A percentile compares a stretch with the other conserved stretches of the same genome.
Conservation (phyloP, 2,329 filamentous ascomycete genomes). For the Fusarium ramigenum region DNA sequence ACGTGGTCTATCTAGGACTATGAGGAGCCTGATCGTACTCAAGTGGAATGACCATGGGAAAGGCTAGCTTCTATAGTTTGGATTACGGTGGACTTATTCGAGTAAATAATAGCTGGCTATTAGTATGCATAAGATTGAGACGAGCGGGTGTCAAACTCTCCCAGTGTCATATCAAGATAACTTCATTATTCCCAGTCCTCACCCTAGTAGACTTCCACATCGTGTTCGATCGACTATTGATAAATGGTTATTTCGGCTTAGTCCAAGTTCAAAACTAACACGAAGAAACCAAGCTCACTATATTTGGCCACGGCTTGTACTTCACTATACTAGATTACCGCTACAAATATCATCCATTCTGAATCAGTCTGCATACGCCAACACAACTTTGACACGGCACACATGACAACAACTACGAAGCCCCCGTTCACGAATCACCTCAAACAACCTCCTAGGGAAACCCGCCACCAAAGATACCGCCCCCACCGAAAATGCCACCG, state of each 20-base stretch:
- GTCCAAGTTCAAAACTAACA: too few species aligned
- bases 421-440: background rate
- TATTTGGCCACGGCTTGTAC: accelerated
- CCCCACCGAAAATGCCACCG: background rate
- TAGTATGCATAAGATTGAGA: background rate
- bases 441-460: background rate
- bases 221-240: too few species aligned
- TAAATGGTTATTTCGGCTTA: too few species aligned
- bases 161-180: background rate
- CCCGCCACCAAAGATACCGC: background rate
- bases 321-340: too few species aligned
- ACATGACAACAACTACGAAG: too few species aligned
- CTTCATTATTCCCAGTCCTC: too few species aligned
- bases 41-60: accelerated
- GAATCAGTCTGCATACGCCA: accelerated
- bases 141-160: background rate
- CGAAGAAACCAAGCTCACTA: background rate
- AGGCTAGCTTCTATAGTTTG: background rate
- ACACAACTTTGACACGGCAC: background rate
- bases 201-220: too few species aligned
- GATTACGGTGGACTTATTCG: accelerated
- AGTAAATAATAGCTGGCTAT: background rate
- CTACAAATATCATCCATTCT: too few species aligned
- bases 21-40: background rate
- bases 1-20: background rate